Conservation (phyloP, 257 asterid genomes). For the Nicotiana sylvestris region DNA sequence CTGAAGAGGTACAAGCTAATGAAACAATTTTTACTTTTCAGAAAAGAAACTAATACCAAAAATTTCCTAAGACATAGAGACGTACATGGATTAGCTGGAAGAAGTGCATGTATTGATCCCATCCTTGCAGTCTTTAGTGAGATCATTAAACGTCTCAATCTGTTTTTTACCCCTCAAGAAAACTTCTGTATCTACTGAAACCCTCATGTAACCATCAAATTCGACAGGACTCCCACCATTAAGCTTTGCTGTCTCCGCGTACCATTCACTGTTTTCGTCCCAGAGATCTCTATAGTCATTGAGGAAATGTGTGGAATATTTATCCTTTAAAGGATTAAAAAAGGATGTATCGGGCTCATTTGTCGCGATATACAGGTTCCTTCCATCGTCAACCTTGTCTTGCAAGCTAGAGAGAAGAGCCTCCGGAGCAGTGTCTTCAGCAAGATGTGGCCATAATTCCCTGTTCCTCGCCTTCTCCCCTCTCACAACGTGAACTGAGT, state of each 20-base stretch:
- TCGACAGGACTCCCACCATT: slow-evolving; percentile 59
- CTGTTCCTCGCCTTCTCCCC: slow-evolving; percentile 56
- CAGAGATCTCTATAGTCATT: slow-evolving; percentile 66
- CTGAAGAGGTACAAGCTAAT: not conserved
- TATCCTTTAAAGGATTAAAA: slow-evolving; percentile 68
- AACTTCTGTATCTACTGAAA: slow-evolving; percentile 69
- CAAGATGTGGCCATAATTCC: slow-evolving; percentile 70
- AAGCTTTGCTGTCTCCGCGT: slow-evolving; percentile 51
- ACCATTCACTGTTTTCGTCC: slow-evolving; percentile 73
- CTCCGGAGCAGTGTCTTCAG: slow-evolving; percentile 53
- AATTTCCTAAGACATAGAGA: not conserved
- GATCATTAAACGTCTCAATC: slow-evolving; percentile 79
- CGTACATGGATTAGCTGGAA: slow-evolving; percentile 28
- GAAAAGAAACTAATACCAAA: not conserved
- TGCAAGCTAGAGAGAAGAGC: slow-evolving; percentile 43
- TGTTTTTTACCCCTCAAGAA: slow-evolving; percentile 65
- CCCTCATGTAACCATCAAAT: slow-evolving; percentile 85
- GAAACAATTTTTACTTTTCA: not conserved
- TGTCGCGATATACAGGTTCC: slow-evolving; percentile 61
- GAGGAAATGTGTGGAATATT: slow-evolving; percentile 66
- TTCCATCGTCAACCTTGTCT: slow-evolving; percentile 48
- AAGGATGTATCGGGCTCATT: slow-evolving; percentile 42
- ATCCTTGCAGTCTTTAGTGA: slow-evolving; percentile 72
- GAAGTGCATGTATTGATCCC: slow-evolving; percentile 62
- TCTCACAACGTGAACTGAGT: slow-evolving; percentile 64